Conservation (phyloP, 2,329 filamentous ascomycete genomes). For the Botrytis porri region DNA sequence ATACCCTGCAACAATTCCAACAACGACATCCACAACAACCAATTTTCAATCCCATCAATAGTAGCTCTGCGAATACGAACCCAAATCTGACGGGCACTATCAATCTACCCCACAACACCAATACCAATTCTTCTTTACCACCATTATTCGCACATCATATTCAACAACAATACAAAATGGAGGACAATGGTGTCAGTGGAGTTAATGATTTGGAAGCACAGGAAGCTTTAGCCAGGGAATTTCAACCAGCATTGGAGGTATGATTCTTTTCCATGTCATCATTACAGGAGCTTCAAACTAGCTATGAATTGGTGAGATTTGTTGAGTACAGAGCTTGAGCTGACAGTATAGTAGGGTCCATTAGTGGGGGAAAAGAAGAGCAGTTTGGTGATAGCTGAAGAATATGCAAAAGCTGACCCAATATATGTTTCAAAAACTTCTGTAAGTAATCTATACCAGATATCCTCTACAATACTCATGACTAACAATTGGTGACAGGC, state of each 20-base stretch:
- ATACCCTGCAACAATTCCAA: slow-evolving; percentile 19
- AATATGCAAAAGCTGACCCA: slow-evolving; percentile 86
- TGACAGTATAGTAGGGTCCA: slow-evolving; percentile 62
- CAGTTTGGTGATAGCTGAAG: slow-evolving; percentile 72
- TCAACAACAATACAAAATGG: slow-evolving; percentile 32
- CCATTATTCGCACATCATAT: slow-evolving; percentile 18
- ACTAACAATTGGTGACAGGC: slow-evolving; percentile 49
- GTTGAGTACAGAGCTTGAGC: slow-evolving; percentile 28
- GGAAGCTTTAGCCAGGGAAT: slow-evolving; percentile 58
- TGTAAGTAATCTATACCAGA: slow-evolving; percentile 51
- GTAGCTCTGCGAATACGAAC: slow-evolving; percentile 1
- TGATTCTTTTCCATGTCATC: slow-evolving; percentile 25
- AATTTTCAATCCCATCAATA: slow-evolving; percentile 15
- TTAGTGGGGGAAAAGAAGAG: slow-evolving; percentile 76
- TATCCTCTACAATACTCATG: slow-evolving; percentile 12
- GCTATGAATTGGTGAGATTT: not conserved
- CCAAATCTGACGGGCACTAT: not conserved
- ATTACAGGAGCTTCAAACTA: not conserved
- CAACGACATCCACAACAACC: slow-evolving; percentile 16
- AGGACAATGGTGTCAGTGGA: slow-evolving; percentile 16
- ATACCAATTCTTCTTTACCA: slow-evolving; percentile 20
- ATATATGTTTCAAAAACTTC: slow-evolving; percentile 83
- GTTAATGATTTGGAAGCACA: slow-evolving; percentile 45
- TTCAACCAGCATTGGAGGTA: slow-evolving; percentile 57
- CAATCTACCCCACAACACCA: slow-evolving; percentile 20